Conservation (phyloP, 2,329 filamentous ascomycete species). For the Hymenoscyphus albidus region DNA sequence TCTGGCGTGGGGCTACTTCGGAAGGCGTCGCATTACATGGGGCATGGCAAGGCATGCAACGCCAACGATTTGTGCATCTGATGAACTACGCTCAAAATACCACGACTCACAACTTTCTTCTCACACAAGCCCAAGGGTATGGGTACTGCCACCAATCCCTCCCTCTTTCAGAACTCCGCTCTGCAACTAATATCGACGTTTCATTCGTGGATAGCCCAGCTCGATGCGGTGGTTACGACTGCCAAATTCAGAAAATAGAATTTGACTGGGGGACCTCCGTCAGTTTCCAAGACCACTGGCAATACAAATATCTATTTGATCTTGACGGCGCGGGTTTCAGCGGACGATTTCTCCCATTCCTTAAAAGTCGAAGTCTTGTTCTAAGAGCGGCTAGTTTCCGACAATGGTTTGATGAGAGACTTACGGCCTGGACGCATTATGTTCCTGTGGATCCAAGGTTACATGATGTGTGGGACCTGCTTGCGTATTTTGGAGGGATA, state of each 20-base stretch:
- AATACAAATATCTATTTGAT: conserved; percentile 54
- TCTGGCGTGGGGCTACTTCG: conserved; percentile 51
- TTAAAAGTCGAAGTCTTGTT: conserved; percentile 48
- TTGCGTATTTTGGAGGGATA: conserved; percentile 32
- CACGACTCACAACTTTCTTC: conserved; percentile 23
- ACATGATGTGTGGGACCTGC: conserved; percentile 20
- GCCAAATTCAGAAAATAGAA: conserved; percentile 32
- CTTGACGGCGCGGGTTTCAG: conserved; percentile 53
- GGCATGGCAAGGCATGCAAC: conserved; percentile 53
- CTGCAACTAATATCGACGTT: conserved; percentile 33
- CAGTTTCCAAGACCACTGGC: conserved; percentile 38
- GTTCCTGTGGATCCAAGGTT: conserved; percentile 53
- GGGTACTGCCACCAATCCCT: conserved; percentile 38
- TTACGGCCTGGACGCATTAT: conserved; percentile 61
- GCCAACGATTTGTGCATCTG: conserved; percentile 56
- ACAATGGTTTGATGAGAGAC: conserved; percentile 61
- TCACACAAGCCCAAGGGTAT: conserved; percentile 33
- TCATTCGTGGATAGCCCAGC: conserved; percentile 40
- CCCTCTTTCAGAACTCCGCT: conserved; percentile 38
- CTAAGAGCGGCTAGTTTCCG: conserved; percentile 59
- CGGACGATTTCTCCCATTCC: conserved; percentile 48
- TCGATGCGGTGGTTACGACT: conserved; percentile 37
- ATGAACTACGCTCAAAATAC: conserved; percentile 45
- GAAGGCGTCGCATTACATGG: conserved; percentile 37
- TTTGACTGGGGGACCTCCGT: conserved; percentile 29